Base-by-base conservation (phyloP, 176 grass and related monocot species). In the Microstegium vimineum region DNA sequence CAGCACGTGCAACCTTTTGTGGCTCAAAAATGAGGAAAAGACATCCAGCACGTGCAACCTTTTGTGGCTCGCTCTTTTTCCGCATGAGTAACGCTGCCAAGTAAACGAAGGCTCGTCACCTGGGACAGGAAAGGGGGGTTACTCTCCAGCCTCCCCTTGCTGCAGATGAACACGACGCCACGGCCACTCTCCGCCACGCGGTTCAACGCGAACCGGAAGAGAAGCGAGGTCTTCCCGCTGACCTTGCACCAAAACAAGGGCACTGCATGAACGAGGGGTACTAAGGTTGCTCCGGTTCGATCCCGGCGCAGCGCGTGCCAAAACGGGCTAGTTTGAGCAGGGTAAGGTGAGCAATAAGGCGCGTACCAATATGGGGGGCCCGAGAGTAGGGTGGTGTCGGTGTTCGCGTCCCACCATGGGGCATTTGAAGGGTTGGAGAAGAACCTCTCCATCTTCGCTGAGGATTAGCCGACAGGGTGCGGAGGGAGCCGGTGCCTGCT, bases 171-270 rank as follows among this genome's bases (percentile, higher is more conserved):
- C 40, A 98, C 96, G 47, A 91, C 92, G n/a, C 86, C 17, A 4
- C 89, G 84, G 30, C 69, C 79, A 31, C 85, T 91, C 82, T 93
- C 85, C 72, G 9, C 56, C 66, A 80, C 82, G 63, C 92, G 42
- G 87, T 91, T 98, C 81, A 93, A 91, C 17, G 93, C 87, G 77
- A 93, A 98, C 82, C 95, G 90, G 80, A 98, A 95, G 65, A 98
- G 85, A 40, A 98, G 92, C 63, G 90, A 98, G 42, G 90, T 95
- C 78, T 98, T 98, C 37, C 96, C 93, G 69, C 90, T 98, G 89
- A 59, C 69, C 42, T 74, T 62, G 51, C 69, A 67, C 37, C 23
- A 74, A 63, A 46, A 35, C 17, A 68, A 38, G 14, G 47, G 22
- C 32, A 56, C 49, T 3, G 22, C 31, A 10, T 68, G 32, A 56